phyloP scores from a whole-genome alignment of 805 yeast genomes.

The Limtongozyma cylindracea region DNA sequence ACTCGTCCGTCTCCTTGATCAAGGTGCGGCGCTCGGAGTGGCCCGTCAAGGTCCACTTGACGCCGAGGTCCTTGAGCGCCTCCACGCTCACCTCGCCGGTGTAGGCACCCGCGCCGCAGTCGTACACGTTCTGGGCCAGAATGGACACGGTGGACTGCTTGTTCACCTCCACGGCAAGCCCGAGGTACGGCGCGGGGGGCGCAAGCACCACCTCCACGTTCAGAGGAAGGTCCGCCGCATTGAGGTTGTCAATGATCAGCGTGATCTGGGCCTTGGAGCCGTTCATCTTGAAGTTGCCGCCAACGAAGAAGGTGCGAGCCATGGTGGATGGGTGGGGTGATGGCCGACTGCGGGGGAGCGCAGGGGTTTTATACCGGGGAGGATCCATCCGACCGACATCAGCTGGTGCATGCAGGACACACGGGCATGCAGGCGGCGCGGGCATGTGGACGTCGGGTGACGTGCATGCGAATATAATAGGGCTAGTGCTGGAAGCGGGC shows the following conservation, averaged over 20 bases:
- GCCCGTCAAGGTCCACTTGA: constrained; percentile 86
- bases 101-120: constrained; percentile 84
- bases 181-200: constrained; percentile 88
- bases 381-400: too few species aligned
- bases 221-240: constrained; percentile 48
- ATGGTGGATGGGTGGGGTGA: too few species aligned
- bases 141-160: constrained; percentile 51
- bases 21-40: constrained; percentile 97
- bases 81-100: constrained; percentile 91
- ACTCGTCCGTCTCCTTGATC: constrained; percentile 73
- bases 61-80: constrained; percentile 77
- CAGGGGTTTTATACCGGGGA: too few species aligned
- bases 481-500: too few species aligned
- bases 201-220: constrained; percentile 84
- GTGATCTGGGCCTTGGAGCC: constrained; percentile 75
- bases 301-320: constrained; percentile 92
- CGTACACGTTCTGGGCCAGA: constrained; percentile 80
- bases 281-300: constrained; percentile 98
- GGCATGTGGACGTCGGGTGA: too few species aligned
- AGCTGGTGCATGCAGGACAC: too few species aligned
- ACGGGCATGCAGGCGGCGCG: too few species aligned
- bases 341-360: too few species aligned
- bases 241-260: constrained; percentile 62
- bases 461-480: too few species aligned
- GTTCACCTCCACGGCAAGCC: constrained; percentile 43